phyloP scores from a whole-genome alignment of 2,329 filamentous ascomycete species.

The Dactylella cylindrospora region DNA sequence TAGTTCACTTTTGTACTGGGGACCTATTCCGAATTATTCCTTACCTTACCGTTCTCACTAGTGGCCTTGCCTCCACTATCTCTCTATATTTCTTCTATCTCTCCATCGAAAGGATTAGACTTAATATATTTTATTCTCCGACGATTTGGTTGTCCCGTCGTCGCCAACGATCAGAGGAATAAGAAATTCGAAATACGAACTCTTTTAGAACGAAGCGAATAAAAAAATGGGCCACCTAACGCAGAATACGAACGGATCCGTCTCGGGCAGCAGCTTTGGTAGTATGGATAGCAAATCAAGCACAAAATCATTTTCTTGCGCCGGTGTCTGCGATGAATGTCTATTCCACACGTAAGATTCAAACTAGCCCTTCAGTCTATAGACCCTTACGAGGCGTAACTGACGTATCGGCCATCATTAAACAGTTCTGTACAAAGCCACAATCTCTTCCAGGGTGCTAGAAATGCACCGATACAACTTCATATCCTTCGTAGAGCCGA shows the following conservation, averaged over 20 bases:
- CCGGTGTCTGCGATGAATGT: constrained; percentile 38
- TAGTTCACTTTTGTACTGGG: too few species aligned
- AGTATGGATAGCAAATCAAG: constrained; percentile 42
- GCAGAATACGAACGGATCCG: constrained; percentile 41
- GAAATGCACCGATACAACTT: constrained; percentile 29
- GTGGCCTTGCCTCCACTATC: not conserved
- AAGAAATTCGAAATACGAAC: constrained; percentile 3
- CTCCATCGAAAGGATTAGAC: not conserved
- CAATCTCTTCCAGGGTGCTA: constrained; percentile 37
- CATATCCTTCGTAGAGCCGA: constrained; percentile 38
- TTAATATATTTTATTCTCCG: not conserved
- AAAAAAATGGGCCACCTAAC: constrained; percentile 40
- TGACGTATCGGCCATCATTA: not conserved
- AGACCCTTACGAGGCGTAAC: not conserved
- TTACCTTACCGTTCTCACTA: too few species aligned
- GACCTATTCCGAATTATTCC: too few species aligned
- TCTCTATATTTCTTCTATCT: too few species aligned
- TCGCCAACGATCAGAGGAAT: too few species aligned
- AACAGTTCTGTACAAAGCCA: constrained; percentile 30
- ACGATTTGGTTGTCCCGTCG: too few species aligned
- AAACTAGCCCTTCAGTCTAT: not conserved
- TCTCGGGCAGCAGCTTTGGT: constrained; percentile 35
- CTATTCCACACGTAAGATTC: constrained; percentile 39
- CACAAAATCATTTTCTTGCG: constrained; percentile 38
- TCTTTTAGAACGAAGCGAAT: too few species aligned